Evolutionary conservation across 164 flowering plant species (phyloP), one percentile per base, ranked within the genome.

Genomic region (Akebia trifoliata): DNA sequence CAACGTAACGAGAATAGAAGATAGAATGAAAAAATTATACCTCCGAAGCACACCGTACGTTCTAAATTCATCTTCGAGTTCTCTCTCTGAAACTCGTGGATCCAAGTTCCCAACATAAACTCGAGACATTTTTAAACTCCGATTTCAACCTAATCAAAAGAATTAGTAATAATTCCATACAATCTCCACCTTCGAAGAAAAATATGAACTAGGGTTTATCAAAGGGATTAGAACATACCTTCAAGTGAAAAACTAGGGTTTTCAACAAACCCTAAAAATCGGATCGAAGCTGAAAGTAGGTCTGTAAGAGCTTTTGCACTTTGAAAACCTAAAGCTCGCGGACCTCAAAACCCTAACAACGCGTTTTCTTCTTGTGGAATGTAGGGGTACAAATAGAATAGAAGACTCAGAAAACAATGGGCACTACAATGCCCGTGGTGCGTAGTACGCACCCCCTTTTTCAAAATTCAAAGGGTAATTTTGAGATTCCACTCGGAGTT

Each of bases 41-140:
- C 85, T 85, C 51, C 87, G 74, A 50, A 87, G 77, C 56, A 85
- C 91, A 36, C 95, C 95, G 49, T 69, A 85, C 22, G 62, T 65
- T 15, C 85, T 73, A 57, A 85, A 87, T 63, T 87, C 95, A 66
- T 87, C 95, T 74, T 87, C 95, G 12, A 87, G 80, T n/a, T 87
- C 95, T 59, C 91, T 76, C 50, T 87, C 95, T 4, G 73, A 20
- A 25, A 81, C 91, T 28, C 89, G 74, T 8, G 95, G 87, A 64
- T 85, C 87, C 74, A 87, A 51, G 70, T 85, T 85, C 45, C 95
- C 95, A 60, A 87, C 87, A 37, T 83, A 87, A 64, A 87, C 89
- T 50, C 91, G 76, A 62, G 95, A 66, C 95, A 87, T 87, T 35
- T n/a, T 57, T 22, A 18, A 28, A 26, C 6, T 14, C 2, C 10